Evolutionary conservation across 2,329 filamentous ascomycete genomes (phyloP).

Genomic region (Sporothrix brasiliensis): DNA sequence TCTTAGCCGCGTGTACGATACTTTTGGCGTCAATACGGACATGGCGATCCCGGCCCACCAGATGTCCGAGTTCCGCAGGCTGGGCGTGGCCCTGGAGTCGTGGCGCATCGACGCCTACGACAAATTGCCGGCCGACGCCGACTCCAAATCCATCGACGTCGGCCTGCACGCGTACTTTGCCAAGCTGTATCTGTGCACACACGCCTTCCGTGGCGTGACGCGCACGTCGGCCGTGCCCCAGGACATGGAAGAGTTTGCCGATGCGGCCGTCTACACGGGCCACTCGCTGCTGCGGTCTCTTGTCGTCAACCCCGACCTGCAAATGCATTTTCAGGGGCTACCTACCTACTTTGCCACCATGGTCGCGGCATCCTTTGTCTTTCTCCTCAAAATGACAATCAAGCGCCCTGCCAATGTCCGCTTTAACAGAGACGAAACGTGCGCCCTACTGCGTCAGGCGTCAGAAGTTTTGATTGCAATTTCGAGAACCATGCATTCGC

Average conservation of each 20-base stretch:
- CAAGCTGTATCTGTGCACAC: slow-evolving; percentile 1
- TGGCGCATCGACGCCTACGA: slow-evolving; percentile 1
- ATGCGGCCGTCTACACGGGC: neutral
- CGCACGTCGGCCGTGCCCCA: neutral
- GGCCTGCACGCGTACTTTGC: slow-evolving; percentile 9
- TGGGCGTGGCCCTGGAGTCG: neutral
- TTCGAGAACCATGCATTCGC: neutral
- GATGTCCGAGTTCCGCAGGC: neutral
- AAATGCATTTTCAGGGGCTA: neutral
- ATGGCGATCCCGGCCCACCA: neutral
- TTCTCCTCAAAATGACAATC: slow-evolving; percentile 9
- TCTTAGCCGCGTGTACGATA: slow-evolving; percentile 2
- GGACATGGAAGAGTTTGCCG: slow-evolving; percentile 17
- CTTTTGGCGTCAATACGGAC: neutral
- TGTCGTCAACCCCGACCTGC: neutral
- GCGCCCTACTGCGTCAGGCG: neutral
- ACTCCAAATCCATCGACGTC: neutral
- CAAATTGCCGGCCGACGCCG: neutral
- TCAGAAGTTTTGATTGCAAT: neutral
- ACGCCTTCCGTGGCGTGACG: slow-evolving; percentile 14
- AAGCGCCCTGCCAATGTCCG: neutral
- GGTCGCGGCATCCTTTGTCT: neutral
- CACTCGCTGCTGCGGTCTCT: neutral
- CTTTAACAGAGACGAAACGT: neutral
- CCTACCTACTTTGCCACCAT: slow-evolving; percentile 8